These are phyloP conservation scores for Blastobotrys terrestris DNA, from an alignment of 805 yeast species.

Conservation along the genomic window DNA sequence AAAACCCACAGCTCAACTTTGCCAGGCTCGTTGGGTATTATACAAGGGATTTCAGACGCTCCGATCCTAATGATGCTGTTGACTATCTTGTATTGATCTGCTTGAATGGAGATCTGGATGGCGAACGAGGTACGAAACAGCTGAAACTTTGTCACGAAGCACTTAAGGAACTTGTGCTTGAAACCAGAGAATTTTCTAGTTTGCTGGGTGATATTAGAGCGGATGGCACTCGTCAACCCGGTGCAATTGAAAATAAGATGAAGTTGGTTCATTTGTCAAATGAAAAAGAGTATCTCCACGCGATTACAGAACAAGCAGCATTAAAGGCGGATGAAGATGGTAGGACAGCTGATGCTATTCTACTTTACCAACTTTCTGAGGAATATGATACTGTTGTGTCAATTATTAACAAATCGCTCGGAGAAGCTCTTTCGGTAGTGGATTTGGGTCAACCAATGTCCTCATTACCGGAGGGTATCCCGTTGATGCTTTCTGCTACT, in stretches of 20 bases:
- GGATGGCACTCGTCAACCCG: slow-evolving; percentile 74
- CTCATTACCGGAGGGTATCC: slow-evolving; percentile 26
- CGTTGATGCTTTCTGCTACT: slow-evolving; percentile 28
- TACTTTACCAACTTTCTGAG: slow-evolving; percentile 81
- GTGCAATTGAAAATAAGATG: slow-evolving; percentile 75
- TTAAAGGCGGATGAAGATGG: slow-evolving; percentile 87
- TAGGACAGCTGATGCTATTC: slow-evolving; percentile 73
- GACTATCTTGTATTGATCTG: slow-evolving; percentile 76
- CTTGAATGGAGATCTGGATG: slow-evolving; percentile 37
- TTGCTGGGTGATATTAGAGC: slow-evolving; percentile 77
- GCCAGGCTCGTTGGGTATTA: slow-evolving; percentile 71
- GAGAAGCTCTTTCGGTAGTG: slow-evolving; percentile 67
- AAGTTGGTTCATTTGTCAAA: slow-evolving; percentile 52
- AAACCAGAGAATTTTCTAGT: slow-evolving; percentile 76
- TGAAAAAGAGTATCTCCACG: slow-evolving; percentile 54
- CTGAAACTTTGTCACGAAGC: slow-evolving; percentile 65
- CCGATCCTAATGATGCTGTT: slow-evolving; percentile 88
- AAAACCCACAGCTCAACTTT: slow-evolving; percentile 38
- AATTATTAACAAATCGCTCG: slow-evolving; percentile 66
- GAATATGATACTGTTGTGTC: slow-evolving; percentile 76
- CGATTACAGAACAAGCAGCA: slow-evolving; percentile 81
- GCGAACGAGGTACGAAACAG: slow-evolving; percentile 35
- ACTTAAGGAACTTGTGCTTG: slow-evolving; percentile 73
- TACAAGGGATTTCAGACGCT: slow-evolving; percentile 72
- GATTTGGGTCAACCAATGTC: slow-evolving; percentile 57